These are phyloP conservation scores for Glycine soja DNA, from an alignment of 306 rosid genomes.

Conservation along the genomic window DNA sequence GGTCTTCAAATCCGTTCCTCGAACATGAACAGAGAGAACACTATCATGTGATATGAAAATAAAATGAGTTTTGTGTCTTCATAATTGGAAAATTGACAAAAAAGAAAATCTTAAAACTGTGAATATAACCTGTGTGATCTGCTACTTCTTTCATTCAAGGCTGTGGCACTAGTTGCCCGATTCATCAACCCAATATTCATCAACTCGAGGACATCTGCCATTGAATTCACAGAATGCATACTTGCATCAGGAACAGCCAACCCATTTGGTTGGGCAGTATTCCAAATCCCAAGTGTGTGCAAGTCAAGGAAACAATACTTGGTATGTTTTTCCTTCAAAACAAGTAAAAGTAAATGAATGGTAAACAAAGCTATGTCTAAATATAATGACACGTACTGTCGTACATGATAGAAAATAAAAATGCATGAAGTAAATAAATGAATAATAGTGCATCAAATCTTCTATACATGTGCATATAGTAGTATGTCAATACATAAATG, in stretches of 20 bases:
- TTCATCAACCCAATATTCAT: constrained; percentile 78
- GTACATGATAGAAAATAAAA: constrained; percentile 28
- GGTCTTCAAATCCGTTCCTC: constrained; percentile 88
- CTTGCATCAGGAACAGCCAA: constrained; percentile 97
- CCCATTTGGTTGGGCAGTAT: constrained; percentile 93
- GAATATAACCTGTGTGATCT: constrained; percentile 89
- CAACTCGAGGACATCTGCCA: constrained; percentile 82
- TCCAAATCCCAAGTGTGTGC: constrained; percentile 99
- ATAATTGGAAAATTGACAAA: constrained; percentile 25
- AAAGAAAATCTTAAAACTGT: constrained; percentile 12
- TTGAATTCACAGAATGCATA: constrained; percentile 88
- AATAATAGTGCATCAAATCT: constrained; percentile 14
- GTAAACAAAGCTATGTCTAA: neutral
- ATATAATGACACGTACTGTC: neutral
- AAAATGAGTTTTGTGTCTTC: constrained; percentile 34
- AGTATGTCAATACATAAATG: neutral
- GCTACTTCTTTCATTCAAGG: constrained; percentile 96
- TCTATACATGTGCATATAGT: neutral
- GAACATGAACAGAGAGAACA: constrained; percentile 95
- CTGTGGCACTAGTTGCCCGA: constrained; percentile 92
- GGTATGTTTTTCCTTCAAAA: constrained; percentile 7
- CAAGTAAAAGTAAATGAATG: constrained; percentile 31
- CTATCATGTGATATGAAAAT: constrained; percentile 52
- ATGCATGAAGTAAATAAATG: constrained; percentile 18
- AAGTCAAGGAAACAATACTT: constrained; percentile 74